These are phyloP conservation scores for Aspergillus novofumigatus DNA, from an alignment of 2,329 filamentous ascomycete species.

Conservation along the genomic window DNA sequence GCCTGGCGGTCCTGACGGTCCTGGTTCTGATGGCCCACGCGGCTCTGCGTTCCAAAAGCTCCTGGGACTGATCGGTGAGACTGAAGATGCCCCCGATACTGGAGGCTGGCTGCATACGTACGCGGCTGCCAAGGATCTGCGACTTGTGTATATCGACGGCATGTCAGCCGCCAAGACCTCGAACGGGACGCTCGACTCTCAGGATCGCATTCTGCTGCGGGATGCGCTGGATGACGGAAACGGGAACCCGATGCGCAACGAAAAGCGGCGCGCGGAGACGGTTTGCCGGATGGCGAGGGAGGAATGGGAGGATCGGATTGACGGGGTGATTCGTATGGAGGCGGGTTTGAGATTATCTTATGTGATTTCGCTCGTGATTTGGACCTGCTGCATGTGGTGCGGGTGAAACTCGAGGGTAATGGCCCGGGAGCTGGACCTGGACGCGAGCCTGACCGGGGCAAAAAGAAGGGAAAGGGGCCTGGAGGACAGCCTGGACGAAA, in stretches of 20 bases:
- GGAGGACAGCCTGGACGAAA: not conserved
- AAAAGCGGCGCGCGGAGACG: conserved; percentile 50
- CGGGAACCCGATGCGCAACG: conserved; percentile 23
- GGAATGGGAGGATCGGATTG: conserved; percentile 51
- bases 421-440: not conserved
- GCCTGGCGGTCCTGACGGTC: not conserved
- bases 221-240: conserved; percentile 15
- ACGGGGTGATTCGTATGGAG: conserved; percentile 65
- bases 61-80: not conserved
- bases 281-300: conserved; percentile 53
- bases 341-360: conserved; percentile 67
- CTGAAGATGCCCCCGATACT: not conserved
- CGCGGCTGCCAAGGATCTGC: conserved; percentile 52
- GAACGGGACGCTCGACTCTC: conserved; percentile 64
- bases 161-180: conserved; percentile 62
- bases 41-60: not conserved
- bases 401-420: conserved; percentile 7
- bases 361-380: conserved; percentile 56
- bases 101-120: conserved; percentile 65
- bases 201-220: conserved; percentile 59
- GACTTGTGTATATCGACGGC: conserved; percentile 66
- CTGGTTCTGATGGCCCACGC: not conserved
- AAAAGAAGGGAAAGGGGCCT: not conserved
- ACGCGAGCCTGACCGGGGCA: not conserved
- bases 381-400: conserved; percentile 33